Base-by-base conservation (phyloP, 73 alveolate genomes). In the Paramecium sexaurelia region DNA sequence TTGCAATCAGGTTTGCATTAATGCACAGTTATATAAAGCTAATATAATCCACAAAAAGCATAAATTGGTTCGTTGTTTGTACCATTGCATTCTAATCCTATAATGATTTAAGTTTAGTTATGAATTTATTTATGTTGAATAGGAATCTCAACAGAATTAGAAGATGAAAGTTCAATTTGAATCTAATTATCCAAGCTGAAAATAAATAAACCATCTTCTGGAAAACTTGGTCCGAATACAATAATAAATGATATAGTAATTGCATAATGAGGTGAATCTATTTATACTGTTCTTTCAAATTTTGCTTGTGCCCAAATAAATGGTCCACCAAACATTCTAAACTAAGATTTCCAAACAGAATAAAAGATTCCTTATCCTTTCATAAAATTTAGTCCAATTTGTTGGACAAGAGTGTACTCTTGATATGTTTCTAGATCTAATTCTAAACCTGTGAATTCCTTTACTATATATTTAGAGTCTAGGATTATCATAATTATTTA, bases 291-390 rank as follows among this genome's bases (percentile, higher is more conserved):
- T 66, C 43, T 66, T 10, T 6, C 7, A 66, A 66, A 66, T 19
- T 29, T 66, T 26, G 83, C 83, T 15, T 66, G 13, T 26, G 83
- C 83, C 83, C 83, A 66, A 11, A 66, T 32, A 66, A 66, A 66
- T 8, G 83, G 83, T 5, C 83, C 83, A 22, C 83, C 83, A 66
- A 66, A 66, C 9, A 66, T 66, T 66, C 83, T 66, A 5, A 2
- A 51, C 17, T 15, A 5, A 5, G 67, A 51, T n/a, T 51, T 51
- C 67, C 67, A 51, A 51, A 51, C 15, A 4, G 67, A 51, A 51
- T 51, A 51, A 51, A 17, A 51, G 22, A 51, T 51, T 51, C 67
- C 67, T 17, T 5, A 15, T 51, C 67, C 67, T 20, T 51, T 51
- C 1, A 51, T 3, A 51, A 51, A 51, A 13, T 51, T 51, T 51